These are phyloP conservation scores for Sphaerobolus stellatus DNA, from an alignment of 1,284 basidiomycete genomes.

Conservation along the genomic window DNA sequence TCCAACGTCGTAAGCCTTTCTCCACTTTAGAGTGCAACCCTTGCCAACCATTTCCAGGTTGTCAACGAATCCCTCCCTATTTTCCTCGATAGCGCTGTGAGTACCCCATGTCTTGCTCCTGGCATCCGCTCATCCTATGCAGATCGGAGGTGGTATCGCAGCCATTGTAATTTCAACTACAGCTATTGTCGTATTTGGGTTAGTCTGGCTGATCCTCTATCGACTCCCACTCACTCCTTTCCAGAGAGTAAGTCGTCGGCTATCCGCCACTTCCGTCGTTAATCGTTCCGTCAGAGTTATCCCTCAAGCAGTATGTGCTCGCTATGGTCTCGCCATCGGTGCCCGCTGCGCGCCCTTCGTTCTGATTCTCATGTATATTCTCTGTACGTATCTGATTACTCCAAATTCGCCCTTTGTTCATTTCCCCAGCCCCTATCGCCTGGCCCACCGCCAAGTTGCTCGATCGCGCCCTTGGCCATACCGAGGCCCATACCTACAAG, in stretches of 20 bases:
- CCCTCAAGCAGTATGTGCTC: constrained; percentile 83
- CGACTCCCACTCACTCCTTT: constrained; percentile 5
- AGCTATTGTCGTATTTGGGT: constrained; percentile 87
- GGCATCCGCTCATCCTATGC: constrained; percentile 9
- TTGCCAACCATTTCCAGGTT: constrained; percentile 48
- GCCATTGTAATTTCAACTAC: constrained; percentile 84
- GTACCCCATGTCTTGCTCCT: constrained; percentile 27
- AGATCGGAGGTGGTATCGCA: constrained; percentile 82
- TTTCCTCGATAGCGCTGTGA: constrained; percentile 85
- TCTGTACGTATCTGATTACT: constrained; percentile 44
- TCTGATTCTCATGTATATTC: constrained; percentile 74
- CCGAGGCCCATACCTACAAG: constrained; percentile 80
- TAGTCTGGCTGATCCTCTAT: constrained; percentile 18
- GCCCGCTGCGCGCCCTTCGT: constrained; percentile 86
- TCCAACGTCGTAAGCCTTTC: constrained; percentile 72
- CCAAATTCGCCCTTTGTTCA: constrained; percentile 4
- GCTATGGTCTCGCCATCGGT: constrained; percentile 88
- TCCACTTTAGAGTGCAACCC: constrained; percentile 10
- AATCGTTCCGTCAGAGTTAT: constrained; percentile 63
- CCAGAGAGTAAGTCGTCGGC: constrained; percentile 26
- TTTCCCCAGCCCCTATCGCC: constrained; percentile 68
- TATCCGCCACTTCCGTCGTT: constrained; percentile 2
- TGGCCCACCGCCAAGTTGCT: constrained; percentile 88
- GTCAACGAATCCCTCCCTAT: constrained; percentile 93
- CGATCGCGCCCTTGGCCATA: constrained; percentile 72